phyloP scores from a whole-genome alignment of 768 basidiomycete species.

The Pisolithus marmoratus region DNA sequence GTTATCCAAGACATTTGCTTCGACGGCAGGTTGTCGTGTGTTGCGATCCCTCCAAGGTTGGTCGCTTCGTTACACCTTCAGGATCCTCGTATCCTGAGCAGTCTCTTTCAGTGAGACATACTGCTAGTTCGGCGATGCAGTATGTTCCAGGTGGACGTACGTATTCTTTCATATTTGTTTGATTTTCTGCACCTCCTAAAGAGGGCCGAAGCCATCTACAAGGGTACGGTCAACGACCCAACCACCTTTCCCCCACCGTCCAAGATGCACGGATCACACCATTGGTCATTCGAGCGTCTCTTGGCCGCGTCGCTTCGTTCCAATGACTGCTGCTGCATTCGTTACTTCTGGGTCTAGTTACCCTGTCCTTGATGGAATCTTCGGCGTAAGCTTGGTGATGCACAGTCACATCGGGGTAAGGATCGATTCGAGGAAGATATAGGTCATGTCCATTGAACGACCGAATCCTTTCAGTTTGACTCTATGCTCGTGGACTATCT shows the following conservation, averaged over 20 bases:
- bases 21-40: slow-evolving; percentile 29
- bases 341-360: slow-evolving; percentile 69
- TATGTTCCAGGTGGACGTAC: slow-evolving; percentile 71
- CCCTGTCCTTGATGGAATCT: slow-evolving; percentile 84
- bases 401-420: slow-evolving; percentile 94
- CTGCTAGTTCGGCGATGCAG: slow-evolving; percentile 28
- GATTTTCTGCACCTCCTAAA: neutral
- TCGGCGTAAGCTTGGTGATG: slow-evolving; percentile 83
- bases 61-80: neutral
- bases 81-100: neutral
- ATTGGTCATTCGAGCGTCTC: slow-evolving; percentile 89
- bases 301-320: slow-evolving; percentile 84
- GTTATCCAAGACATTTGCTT: slow-evolving; percentile 36
- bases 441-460: neutral
- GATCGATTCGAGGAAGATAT: neutral
- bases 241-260: slow-evolving; percentile 82
- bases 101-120: slow-evolving; percentile 33
- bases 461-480: slow-evolving; percentile 55
- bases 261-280: slow-evolving; percentile 84
- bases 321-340: slow-evolving; percentile 82
- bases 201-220: slow-evolving; percentile 59
- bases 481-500: slow-evolving; percentile 80
- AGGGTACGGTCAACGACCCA: slow-evolving; percentile 94
- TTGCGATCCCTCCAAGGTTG: slow-evolving; percentile 37
- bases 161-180: slow-evolving; percentile 22